Conservation (phyloP, 192 early-diverging fungal genomes). For the Rhizophagus sp. region DNA sequence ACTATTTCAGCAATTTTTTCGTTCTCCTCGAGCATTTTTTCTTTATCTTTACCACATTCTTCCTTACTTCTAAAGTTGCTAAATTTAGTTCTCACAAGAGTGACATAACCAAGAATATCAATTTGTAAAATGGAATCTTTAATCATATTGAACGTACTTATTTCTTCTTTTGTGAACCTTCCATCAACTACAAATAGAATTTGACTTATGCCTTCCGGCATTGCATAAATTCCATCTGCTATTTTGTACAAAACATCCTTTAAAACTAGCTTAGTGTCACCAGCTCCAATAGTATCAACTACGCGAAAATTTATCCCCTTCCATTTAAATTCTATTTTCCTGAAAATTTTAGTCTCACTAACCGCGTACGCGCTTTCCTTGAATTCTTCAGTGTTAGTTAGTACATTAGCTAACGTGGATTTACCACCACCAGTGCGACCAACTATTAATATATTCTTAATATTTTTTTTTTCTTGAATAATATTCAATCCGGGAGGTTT, state of each 20-base stretch:
- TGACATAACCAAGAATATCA: neutral
- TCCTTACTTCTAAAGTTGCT: neutral
- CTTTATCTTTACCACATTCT: neutral
- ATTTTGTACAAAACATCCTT: slow-evolving; percentile 10
- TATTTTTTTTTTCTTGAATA: neutral
- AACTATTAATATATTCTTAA: neutral
- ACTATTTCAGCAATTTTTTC: neutral
- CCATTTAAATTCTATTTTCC: neutral
- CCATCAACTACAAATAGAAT: neutral
- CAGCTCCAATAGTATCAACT: slow-evolving; percentile 12
- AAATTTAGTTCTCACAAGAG: slow-evolving; percentile 1
- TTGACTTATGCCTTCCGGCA: neutral
- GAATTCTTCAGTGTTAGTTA: neutral
- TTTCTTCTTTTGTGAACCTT: neutral
- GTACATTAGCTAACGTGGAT: slow-evolving; percentile 15
- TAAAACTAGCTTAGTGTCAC: neutral
- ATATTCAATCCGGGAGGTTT: too few relatives aligned
- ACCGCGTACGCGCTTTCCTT: neutral
- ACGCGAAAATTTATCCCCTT: neutral
- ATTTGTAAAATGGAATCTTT: slow-evolving; percentile 4
- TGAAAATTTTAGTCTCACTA: neutral
- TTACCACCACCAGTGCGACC: slow-evolving; percentile 1
- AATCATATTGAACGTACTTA: neutral
- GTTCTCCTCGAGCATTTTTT: neutral
- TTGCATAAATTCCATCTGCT: neutral